Percentiles rank a stretch among this genome's conserved stretches.
Evolutionary conservation across 805 yeast genomes (phyloP).

Genomic region (Starmera pachycereana): DNA sequence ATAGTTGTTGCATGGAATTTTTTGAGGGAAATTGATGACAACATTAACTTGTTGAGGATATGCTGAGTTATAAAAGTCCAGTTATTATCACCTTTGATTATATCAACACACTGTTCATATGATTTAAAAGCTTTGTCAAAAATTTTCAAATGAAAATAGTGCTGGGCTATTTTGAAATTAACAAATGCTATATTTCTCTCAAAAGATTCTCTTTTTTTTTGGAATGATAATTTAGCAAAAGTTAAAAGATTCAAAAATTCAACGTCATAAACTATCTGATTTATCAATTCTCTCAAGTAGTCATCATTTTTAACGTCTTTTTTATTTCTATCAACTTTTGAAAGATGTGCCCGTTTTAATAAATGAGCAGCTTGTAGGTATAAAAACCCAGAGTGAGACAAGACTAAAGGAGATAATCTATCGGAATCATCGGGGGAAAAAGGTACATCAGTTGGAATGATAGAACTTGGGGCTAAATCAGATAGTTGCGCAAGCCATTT

Average conservation of each 20-base stretch:
- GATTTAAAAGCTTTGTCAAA: slow-evolving; percentile 32
- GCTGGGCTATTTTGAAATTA: slow-evolving; percentile 43
- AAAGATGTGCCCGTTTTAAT: not conserved
- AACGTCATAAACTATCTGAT: slow-evolving; percentile 9
- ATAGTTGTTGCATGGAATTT: slow-evolving; percentile 23
- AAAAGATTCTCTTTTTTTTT: slow-evolving; percentile 24
- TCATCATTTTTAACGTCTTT: slow-evolving; percentile 3
- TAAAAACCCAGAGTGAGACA: slow-evolving; percentile 35
- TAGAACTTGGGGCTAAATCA: slow-evolving; percentile 32
- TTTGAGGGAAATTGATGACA: slow-evolving; percentile 25
- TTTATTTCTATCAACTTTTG: slow-evolving; percentile 12
- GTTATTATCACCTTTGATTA: slow-evolving; percentile 25
- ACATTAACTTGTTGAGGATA: slow-evolving; percentile 27
- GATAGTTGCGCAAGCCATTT: slow-evolving; percentile 55
- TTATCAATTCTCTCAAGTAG: not conserved
- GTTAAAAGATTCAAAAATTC: slow-evolving; percentile 22
- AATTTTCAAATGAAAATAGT: slow-evolving; percentile 22
- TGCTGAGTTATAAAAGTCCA: slow-evolving; percentile 29
- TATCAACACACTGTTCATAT: slow-evolving; percentile 27
- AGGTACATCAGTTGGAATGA: slow-evolving; percentile 31
- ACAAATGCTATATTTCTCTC: slow-evolving; percentile 31
- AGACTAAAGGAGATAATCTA: slow-evolving; percentile 18
- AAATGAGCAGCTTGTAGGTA: slow-evolving; percentile 29
- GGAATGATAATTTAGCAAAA: slow-evolving; percentile 27
- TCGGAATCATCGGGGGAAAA: slow-evolving; percentile 16